Percentiles rank a stretch among this genome's conserved stretches.
These are phyloP conservation scores for Eucalyptus melliodora DNA, from an alignment of 345 rosid genomes.

Conservation along the genomic window DNA sequence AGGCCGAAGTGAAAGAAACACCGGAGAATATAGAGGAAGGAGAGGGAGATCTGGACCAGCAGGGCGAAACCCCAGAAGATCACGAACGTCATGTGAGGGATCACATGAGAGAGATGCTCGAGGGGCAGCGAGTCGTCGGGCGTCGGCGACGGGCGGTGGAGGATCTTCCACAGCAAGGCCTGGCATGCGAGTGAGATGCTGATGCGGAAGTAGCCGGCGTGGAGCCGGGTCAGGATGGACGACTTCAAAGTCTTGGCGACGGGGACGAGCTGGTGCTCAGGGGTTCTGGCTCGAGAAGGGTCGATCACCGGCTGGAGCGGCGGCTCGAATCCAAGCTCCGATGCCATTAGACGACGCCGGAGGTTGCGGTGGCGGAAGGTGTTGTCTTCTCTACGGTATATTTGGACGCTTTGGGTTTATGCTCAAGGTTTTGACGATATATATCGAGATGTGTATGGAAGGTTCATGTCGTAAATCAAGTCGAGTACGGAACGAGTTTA, in stretches of 20 bases:
- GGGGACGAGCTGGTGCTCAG: background rate
- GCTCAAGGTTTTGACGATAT: background rate
- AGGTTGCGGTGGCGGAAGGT: background rate
- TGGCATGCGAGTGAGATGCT: conserved; percentile 22
- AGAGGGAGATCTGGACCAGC: conserved; percentile 6
- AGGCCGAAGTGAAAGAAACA: conserved; percentile 14
- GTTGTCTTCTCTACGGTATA: background rate
- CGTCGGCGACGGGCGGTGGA: background rate
- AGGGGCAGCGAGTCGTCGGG: background rate
- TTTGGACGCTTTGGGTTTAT: background rate
- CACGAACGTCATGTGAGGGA: conserved; percentile 6
- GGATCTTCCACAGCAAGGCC: conserved; percentile 25
- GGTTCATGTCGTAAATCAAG: background rate
- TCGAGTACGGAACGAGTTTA: background rate
- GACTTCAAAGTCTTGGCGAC: background rate
- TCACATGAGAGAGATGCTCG: background rate
- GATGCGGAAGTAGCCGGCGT: conserved; percentile 33
- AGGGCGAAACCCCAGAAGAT: conserved; percentile 21
- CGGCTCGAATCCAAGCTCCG: background rate
- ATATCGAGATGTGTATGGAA: background rate
- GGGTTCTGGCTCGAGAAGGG: background rate
- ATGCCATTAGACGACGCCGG: background rate
- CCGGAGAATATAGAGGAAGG: conserved; percentile 12
- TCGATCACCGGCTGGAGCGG: background rate
- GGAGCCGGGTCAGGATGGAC: conserved; percentile 12